Base-by-base conservation (phyloP, 2,329 filamentous ascomycete species). In the Lachnellula subtilissima region DNA sequence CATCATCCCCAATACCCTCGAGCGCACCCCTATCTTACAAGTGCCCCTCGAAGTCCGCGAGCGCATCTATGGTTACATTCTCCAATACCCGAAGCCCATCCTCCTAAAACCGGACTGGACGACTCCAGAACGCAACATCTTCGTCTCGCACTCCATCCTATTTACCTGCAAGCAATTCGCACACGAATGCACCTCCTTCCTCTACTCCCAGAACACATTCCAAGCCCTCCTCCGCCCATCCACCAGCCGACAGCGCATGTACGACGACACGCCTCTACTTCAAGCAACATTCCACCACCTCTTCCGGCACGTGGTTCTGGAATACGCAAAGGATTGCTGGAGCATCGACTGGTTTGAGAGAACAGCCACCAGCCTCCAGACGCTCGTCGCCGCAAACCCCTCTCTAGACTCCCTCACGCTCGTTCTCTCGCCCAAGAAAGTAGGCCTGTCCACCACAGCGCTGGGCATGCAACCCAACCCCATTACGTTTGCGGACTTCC, bases 191-290 rank as follows among this genome's bases (percentile, higher is more conserved):
- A 50, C 57, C 0, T 25, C 37, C n/a, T 68, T 62, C 11, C 36
- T 69, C 15, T 69, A 65, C 52, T 53, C 50, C 14, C 57, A 62
- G 22, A 68, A 69, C 39, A 56, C 32, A 3, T 62, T 68, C 42
- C 58, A 58, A 28, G 59, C 62, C 5, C 28, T 68, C 3, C 52
- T 69, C 3, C 59, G 64, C 6, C 40, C 5, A n/a, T 42, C 15
- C 3, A 17, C 15, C 39, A 3, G 2, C 39, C 39, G 39, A 7
- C 15, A 42, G 15, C 39, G 39, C 15, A 42, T 42, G 15, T 42
- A 42, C 39, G 17, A 19, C 39, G 39, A n/a, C 39, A 19, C 32
- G 28, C 36, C 17, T n/a, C 5, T 37, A 36, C 17, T 48, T 48
- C 12, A 46, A 40, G 28, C 40, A 51, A n/a, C 43, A 12, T 3